A percentile compares a stretch with the other conserved stretches of the same genome.
Evolutionary conservation across 2,329 filamentous ascomycete genomes (phyloP).

Genomic region (Colletotrichum noveboracense): DNA sequence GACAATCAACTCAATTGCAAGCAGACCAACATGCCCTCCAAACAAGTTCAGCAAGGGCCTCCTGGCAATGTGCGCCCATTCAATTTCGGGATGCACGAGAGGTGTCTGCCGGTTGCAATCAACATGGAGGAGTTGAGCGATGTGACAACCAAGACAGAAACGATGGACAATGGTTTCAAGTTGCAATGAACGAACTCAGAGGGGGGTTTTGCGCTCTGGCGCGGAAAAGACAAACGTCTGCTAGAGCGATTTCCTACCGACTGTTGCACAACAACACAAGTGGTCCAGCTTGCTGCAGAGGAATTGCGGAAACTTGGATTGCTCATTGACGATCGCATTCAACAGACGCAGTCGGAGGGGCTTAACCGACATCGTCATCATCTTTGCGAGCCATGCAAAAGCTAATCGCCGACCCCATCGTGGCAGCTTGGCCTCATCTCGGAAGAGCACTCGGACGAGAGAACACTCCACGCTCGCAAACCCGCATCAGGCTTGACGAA

Average conservation of each 20-base stretch:
- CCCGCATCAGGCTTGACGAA: neutral
- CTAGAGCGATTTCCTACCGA: neutral
- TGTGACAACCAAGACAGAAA: neutral
- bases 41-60: neutral
- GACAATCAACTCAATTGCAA: neutral
- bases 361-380: neutral
- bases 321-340: neutral
- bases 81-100: neutral
- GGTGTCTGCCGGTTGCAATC: neutral
- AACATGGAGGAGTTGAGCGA: neutral
- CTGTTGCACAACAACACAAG: neutral
- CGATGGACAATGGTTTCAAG: neutral
- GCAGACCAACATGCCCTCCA: neutral
- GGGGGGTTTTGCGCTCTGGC: neutral
- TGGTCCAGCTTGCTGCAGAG: neutral
- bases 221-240: neutral
- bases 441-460: neutral
- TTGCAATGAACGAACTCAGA: neutral
- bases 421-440: slow-evolving; percentile 8
- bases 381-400: neutral
- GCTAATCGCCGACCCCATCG: slow-evolving; percentile 1
- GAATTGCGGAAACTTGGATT: neutral
- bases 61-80: neutral
- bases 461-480: neutral
- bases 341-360: neutral